These are phyloP conservation scores for Ceratobasidium sp. DNA, from an alignment of 1,284 basidiomycete genomes.

Conservation along the genomic window DNA sequence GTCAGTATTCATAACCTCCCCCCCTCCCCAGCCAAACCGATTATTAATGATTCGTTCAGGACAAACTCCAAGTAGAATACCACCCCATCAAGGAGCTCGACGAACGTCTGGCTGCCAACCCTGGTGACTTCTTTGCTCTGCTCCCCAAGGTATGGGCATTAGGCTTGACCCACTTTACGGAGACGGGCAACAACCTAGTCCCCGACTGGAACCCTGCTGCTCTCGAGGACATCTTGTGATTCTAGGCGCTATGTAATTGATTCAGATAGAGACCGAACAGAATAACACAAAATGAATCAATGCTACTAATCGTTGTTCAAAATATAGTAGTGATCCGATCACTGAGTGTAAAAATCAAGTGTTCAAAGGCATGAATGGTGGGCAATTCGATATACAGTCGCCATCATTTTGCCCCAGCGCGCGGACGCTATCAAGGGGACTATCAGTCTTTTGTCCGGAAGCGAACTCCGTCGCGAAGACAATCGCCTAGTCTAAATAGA, in stretches of 20 bases:
- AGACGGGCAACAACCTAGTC: neutral
- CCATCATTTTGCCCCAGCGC: too few relatives aligned
- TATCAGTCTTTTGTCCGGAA: too few relatives aligned
- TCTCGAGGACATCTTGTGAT: neutral
- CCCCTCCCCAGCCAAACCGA: neutral
- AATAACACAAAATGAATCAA: too few relatives aligned
- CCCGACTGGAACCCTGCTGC: slow-evolving; percentile 20
- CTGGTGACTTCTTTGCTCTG: neutral
- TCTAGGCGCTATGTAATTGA: neutral
- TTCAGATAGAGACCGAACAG: neutral
- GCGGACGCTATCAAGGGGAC: too few relatives aligned
- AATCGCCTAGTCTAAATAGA: too few relatives aligned
- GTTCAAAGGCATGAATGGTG: too few relatives aligned
- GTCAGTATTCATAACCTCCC: neutral
- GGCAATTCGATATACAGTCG: too few relatives aligned
- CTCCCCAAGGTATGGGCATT: neutral
- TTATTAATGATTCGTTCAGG: neutral
- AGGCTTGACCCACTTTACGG: neutral
- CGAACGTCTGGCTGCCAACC: neutral
- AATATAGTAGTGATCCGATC: too few relatives aligned
- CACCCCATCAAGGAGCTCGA: neutral
- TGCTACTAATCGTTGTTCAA: too few relatives aligned
- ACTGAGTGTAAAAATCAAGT: too few relatives aligned
- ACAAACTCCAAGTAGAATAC: slow-evolving; percentile 19
- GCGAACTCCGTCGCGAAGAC: too few relatives aligned